Evolutionary conservation across 495 filamentous ascomycete species (phyloP), one percentile per base, ranked within the genome.

Genomic region (Staphylotrichum tortipilum): DNA sequence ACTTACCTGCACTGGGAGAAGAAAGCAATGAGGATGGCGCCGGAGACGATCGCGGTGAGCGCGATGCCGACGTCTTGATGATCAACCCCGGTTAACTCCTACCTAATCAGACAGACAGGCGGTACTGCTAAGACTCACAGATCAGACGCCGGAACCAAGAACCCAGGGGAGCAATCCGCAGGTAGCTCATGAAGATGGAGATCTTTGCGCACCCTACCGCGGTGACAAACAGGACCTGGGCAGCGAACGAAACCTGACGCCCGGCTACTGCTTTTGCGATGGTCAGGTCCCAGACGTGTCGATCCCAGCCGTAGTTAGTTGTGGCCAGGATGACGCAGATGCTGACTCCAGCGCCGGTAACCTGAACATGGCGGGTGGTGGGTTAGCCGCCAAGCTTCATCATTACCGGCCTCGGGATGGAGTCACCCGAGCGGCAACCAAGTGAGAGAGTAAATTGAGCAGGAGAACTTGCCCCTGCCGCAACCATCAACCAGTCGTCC

Each of bases 111-210:
- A 28, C 26, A 28, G 26, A 28, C 26, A 9, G 26, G 4, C 4
- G 4, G 26, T 28, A 28, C 26, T 28, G 26, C 4, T 28, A 17
- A 18, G 2, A 49, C 52, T 2, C 38, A 49, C 52, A 59, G 2
- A 63, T 66, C 14, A 63, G 47, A 19, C 64, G 57, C 24, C 68
- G 68, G 44, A 78, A 72, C 24, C 56, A 59, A 1, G 51, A 54
- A 18, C 54, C 36, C 17, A 53, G 52, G 7, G 69, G 67, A 24
- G 77, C 77, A 29, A 79, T 64, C 31, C 72, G 71, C 11, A 77
- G 60, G 56, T 78, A 79, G 55, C 71, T 73, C 31, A 68, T 52
- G 3, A 79, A 65, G 30, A 78, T 75, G 21, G 73, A 75, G 19
- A 75, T 30, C 44, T 79, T 78, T 10, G 71, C 69, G 11, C 72